Conservation (phyloP, 176 grass and related monocot species). For the Elymus sibiricus region DNA sequence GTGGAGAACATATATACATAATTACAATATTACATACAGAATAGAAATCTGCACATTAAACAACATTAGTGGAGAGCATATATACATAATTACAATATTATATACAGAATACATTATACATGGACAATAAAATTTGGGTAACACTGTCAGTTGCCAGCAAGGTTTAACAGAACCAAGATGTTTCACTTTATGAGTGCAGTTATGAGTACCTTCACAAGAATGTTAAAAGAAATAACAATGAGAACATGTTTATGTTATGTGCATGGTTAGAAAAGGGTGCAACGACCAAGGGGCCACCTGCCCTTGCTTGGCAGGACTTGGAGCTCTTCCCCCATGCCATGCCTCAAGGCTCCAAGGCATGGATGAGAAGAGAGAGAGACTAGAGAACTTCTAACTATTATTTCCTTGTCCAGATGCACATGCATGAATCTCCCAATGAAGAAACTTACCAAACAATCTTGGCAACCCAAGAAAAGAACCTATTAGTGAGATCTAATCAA, state of each 20-base stretch:
- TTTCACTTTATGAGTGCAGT: conserved; percentile 5
- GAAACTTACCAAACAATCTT: conserved; percentile 8
- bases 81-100: conserved; percentile 19
- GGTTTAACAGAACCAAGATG: conserved; percentile 22
- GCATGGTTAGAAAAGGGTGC: neutral
- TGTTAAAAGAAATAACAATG: neutral
- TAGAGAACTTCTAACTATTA: neutral
- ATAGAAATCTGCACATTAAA: conserved; percentile 53
- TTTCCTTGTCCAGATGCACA: conserved; percentile 1
- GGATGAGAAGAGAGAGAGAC: neutral
- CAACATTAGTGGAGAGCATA: conserved; percentile 22
- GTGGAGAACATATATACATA: conserved; percentile 9
- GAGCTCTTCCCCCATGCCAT: neutral
- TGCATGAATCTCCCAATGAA: conserved; percentile 3
- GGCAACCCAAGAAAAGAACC: neutral
- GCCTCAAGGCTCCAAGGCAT: neutral
- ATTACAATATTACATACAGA: conserved; percentile 8
- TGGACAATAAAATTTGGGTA: neutral
- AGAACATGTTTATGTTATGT: conserved; percentile 15
- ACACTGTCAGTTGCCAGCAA: neutral
- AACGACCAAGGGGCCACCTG: neutral
- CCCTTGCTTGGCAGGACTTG: neutral
- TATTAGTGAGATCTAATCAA: neutral
- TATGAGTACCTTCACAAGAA: neutral
- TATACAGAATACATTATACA: neutral